phyloP scores from a whole-genome alignment of 2,329 filamentous ascomycete genomes.

The Exophiala sp. region DNA sequence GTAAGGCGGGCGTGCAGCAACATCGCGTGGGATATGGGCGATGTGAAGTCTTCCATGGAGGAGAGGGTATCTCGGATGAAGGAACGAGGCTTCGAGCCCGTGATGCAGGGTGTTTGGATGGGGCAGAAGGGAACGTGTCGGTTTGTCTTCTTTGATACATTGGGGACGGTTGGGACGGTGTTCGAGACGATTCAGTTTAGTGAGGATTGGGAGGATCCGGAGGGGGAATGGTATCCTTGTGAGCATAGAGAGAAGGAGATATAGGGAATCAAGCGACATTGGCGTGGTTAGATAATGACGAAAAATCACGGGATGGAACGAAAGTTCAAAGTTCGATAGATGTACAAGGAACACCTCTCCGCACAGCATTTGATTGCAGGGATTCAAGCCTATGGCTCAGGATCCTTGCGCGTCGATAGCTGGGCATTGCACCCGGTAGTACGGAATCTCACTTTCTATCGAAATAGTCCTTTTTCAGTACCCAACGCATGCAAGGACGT shows the following conservation, averaged over 20 bases:
- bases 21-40: background rate
- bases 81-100: background rate
- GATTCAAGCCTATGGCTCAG: too few relatives aligned
- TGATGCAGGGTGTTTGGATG: background rate
- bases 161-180: background rate
- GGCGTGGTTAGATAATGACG: too few relatives aligned
- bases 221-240: constrained; percentile 6
- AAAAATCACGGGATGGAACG: too few relatives aligned
- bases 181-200: constrained; percentile 6
- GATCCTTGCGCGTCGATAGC: too few relatives aligned
- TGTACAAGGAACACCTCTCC: too few relatives aligned
- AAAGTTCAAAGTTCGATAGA: too few relatives aligned
- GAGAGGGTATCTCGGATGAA: background rate
- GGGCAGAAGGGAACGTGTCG: background rate
- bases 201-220: constrained; percentile 2
- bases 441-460: too few relatives aligned
- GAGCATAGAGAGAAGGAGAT: background rate
- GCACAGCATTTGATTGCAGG: too few relatives aligned
- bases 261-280: too few relatives aligned
- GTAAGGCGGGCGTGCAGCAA: background rate
- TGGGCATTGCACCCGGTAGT: too few relatives aligned
- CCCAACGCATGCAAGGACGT: too few relatives aligned
- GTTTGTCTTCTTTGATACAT: background rate
- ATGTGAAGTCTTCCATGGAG: background rate
- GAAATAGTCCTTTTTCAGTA: too few relatives aligned